A percentile compares a stretch with the other conserved stretches of the same genome.
Conservation (phyloP, 2,329 filamentous ascomycete genomes). For the Hymenoscyphus repandus region DNA sequence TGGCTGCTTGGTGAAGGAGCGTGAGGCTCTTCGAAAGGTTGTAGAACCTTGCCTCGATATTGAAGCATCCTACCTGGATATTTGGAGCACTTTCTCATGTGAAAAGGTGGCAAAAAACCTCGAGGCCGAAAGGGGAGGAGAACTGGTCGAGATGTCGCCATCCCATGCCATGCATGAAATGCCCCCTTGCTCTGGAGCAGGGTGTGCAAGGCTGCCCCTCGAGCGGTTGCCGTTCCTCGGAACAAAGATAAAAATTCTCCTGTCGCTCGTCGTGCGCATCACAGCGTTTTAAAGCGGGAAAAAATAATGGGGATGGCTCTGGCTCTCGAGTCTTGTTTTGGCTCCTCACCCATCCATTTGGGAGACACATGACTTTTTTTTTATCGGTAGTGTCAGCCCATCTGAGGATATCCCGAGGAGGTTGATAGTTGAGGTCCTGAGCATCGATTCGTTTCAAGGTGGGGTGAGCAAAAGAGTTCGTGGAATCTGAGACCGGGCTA, state of each 20-base stretch:
- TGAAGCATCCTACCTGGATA: no score
- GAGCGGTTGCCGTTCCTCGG: slow-evolving; percentile 1
- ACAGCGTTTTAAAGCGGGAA: neutral
- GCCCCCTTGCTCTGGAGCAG: neutral
- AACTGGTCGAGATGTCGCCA: neutral
- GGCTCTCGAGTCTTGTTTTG: no score
- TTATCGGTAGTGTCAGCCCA: no score
- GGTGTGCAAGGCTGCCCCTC: slow-evolving; percentile 2
- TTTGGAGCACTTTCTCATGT: neutral
- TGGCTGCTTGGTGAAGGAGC: no score
- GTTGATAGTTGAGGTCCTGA: neutral
- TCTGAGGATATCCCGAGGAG: no score
- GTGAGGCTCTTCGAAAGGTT: no score
- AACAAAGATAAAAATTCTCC: slow-evolving; percentile 1
- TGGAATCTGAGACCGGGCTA: no score
- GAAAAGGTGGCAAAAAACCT: neutral
- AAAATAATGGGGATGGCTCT: neutral
- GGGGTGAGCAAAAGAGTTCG: neutral
- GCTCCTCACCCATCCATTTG: no score
- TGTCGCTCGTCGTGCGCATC: slow-evolving; percentile 1
- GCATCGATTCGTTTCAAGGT: neutral
- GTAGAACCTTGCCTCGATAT: no score
- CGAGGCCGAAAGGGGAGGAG: neutral
- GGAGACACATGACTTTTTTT: no score
- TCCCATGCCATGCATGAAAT: slow-evolving; percentile 3